These are phyloP conservation scores for Baudoinia panamericana DNA, from an alignment of 495 filamentous ascomycete species.

Conservation along the genomic window DNA sequence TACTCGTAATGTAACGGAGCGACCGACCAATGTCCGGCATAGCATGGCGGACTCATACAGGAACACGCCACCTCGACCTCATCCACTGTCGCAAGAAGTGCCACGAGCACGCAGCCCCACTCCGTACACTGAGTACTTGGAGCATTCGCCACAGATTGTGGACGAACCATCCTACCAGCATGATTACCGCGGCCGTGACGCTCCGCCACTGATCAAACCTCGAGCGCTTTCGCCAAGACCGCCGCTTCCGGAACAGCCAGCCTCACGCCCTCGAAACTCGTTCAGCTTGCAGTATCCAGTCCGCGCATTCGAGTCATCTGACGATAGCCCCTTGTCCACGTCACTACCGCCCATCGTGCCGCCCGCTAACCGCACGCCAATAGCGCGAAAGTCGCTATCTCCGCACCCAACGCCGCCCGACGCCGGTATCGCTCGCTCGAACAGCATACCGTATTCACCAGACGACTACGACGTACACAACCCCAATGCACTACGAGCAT, in stretches of 20 bases:
- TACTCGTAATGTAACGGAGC: neutral
- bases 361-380: constrained; percentile 37
- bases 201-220: constrained; percentile 27
- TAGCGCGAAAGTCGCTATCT: constrained; percentile 64
- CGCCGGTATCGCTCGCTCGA: constrained; percentile 36
- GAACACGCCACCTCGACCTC: constrained; percentile 18
- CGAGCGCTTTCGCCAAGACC: constrained; percentile 45
- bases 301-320: constrained; percentile 15
- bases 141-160: neutral
- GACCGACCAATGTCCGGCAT: constrained; percentile 1
- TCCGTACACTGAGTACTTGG: neutral
- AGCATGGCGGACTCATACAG: constrained; percentile 16
- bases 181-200: constrained; percentile 12
- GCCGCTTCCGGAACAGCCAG: constrained; percentile 2
- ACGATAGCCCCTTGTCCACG: constrained; percentile 15
- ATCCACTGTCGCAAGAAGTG: constrained; percentile 23
- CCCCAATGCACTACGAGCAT: constrained; percentile 30
- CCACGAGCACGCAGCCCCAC: constrained; percentile 14
- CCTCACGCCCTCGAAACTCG: constrained; percentile 7
- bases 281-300: constrained; percentile 18
- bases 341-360: neutral
- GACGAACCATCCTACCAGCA: constrained; percentile 14
- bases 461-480: constrained; percentile 76
- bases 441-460: constrained; percentile 67
- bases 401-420: constrained; percentile 47